phyloP scores from a whole-genome alignment of 176 grass and related monocot genomes.

The Oryza glumipatula region DNA sequence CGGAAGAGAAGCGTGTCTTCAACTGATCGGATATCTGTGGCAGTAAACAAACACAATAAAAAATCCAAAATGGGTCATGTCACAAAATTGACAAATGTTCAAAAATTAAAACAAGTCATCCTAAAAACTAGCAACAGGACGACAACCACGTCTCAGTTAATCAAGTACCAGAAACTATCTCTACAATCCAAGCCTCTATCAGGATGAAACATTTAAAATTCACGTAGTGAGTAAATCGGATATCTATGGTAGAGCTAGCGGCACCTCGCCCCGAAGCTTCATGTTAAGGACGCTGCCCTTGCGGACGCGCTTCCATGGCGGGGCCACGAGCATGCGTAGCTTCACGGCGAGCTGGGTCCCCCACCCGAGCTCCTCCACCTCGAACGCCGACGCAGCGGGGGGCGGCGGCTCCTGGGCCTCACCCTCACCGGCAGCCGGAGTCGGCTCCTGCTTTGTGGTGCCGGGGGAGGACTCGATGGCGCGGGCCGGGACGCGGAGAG shows the following conservation, averaged over 20 bases:
- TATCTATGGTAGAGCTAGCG: not conserved
- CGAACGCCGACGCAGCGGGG: constrained; percentile 31
- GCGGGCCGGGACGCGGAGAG: constrained; percentile 43
- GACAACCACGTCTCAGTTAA: not conserved
- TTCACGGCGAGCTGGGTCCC: constrained; percentile 80
- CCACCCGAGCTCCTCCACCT: constrained; percentile 53
- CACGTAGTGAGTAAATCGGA: constrained; percentile 22
- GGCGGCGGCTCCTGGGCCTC: constrained; percentile 43
- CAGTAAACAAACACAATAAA: constrained; percentile 12
- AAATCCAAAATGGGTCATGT: not conserved
- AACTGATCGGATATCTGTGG: constrained; percentile 84
- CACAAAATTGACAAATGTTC: not conserved
- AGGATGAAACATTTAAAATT: constrained; percentile 23
- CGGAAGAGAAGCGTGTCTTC: constrained; percentile 68
- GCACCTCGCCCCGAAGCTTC: constrained; percentile 77
- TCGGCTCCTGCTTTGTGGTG: constrained; percentile 49
- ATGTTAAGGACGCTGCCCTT: constrained; percentile 89
- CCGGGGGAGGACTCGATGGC: constrained; percentile 55
- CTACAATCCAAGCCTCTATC: not conserved
- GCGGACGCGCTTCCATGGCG: constrained; percentile 77
- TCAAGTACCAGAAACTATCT: not conserved
- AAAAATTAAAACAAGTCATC: not conserved
- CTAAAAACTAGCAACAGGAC: constrained; percentile 1
- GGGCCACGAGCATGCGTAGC: constrained; percentile 67
- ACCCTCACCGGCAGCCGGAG: constrained; percentile 15